Base-by-base conservation (phyloP, 2,329 filamentous ascomycete species). In the Fusarium musae region DNA sequence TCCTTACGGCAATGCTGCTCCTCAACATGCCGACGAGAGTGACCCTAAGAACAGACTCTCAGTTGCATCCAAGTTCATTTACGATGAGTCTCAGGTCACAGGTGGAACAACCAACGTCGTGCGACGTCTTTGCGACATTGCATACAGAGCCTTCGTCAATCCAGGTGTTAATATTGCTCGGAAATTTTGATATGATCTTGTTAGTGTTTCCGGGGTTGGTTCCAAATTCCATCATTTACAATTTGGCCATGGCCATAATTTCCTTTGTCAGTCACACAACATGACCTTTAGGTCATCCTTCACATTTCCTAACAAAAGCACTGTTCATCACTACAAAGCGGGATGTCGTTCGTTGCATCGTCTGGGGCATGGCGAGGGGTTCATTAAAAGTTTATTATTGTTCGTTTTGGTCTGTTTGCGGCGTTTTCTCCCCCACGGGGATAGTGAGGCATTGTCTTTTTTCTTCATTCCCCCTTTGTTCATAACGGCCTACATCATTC, bases 31-130 rank as follows among this genome's bases (percentile, higher is more conserved):
- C 9, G 91, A 92, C 77, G 92, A 93, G 81, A 88, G 86, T 49
- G 91, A 93, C 54, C 87, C 90, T 3, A 89, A 90, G 70, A 91
- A 88, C 78, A 91, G 91, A 78, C 85, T 93, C 19, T 88, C 88
- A 12, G 91, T 93, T 23, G 92, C 92, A 6, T 90, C 91, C 76
- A 91, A 90, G 78, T 93, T 93, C 77, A 87, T 94, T 34, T 86
- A 89, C 66, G 87, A 91, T 69, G 90, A 93, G 78, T 87, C 90
- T 13, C 85, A 87, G 61, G 87, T 85, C 30, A 84, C 88, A 17
- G 90, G 90, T n/a, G 92, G 91, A n/a, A 93, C 91, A 4, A 93
- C 90, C 4, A 93, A 93, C 70, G 90, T 93, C 53, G 89, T 93
- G 59, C 89, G 92, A 69, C 88, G 91, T n/a, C 85, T 94, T 62